Evolutionary conservation across 306 rosid genomes (phyloP), one percentile per base, ranked within the genome.

Genomic region (Acacia crassicarpa): DNA sequence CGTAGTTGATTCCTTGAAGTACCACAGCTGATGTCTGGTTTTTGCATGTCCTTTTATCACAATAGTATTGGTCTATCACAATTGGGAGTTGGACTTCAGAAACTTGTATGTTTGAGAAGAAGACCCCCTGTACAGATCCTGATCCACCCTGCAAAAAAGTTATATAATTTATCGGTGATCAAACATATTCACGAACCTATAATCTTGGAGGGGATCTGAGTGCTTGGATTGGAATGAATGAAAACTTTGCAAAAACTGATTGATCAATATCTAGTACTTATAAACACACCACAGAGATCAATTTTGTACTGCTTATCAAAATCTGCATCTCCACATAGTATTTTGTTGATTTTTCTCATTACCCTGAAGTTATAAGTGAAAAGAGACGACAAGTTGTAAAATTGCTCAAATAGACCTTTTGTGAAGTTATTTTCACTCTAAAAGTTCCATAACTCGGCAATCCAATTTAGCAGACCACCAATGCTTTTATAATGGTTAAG

Each of bases 21-120:
- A 97, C 89, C 77, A 96, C 98, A 0, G 99, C 98, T 25, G 94
- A 79, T 67, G 96, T 83, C 71, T 92, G 94, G 86, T 95, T 95
- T 75, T 22, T 71, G 91, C 99, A 95, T 33, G 16, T 78, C 59
- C 90, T 84, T 89, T 91, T 95, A 67, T 95, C 99, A 67, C 99
- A 95, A 82, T 95, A 95, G 84, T 89, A 95, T 85, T 95, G 99
- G 79, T 95, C 99, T 4, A 95, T 95, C 80, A 95, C 92, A 27
- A 95, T 93, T 38, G 99, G 99, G 56, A 93, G 85, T 82, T 93
- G 90, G 81, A 95, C 99, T 84, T 95, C 97, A 0, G 89, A 88
- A 44, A 95, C 86, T 87, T 92, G 96, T 70, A 95, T 92, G 83
- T 95, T 93, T 77, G 99, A 95, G 86, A 95, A 95, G 72, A 86